Conservation (phyloP, 139 green algal species). For the Chlamydomonas incerta region DNA sequence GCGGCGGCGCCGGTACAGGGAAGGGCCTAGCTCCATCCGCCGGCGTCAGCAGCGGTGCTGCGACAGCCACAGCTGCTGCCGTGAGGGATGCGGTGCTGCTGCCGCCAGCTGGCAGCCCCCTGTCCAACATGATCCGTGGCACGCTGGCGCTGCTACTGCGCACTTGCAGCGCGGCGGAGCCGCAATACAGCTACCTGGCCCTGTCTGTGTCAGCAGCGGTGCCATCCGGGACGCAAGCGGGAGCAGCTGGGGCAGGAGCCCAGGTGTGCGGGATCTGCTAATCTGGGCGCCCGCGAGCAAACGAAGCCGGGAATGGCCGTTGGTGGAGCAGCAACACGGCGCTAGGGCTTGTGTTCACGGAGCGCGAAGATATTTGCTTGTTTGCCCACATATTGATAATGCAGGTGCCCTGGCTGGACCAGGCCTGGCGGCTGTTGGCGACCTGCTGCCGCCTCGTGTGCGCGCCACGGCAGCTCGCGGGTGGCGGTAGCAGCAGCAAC, state of each 20-base stretch:
- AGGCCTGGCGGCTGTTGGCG: constrained; percentile 48
- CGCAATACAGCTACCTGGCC: constrained; percentile 37
- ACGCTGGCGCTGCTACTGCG: constrained; percentile 66
- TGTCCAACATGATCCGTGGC: constrained; percentile 37
- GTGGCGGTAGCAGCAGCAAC: not conserved
- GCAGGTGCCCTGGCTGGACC: constrained; percentile 38
- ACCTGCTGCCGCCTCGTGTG: constrained; percentile 49
- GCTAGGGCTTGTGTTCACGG: too few species aligned
- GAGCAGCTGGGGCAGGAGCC: not conserved
- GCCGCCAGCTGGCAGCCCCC: not conserved
- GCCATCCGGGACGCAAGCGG: not conserved
- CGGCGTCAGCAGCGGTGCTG: not conserved
- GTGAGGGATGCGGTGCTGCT: constrained; percentile 7
- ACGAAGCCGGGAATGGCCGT: too few species aligned
- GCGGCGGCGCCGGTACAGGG: not conserved
- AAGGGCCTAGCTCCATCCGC: too few species aligned
- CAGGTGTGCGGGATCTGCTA: constrained; percentile 18
- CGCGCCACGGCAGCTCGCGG: not conserved
- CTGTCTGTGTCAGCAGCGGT: not conserved
- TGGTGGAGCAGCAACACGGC: too few species aligned
- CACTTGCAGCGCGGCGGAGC: constrained; percentile 27
- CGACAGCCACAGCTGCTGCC: not conserved
- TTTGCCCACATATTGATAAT: too few species aligned
- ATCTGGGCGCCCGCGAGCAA: too few species aligned
- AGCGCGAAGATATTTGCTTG: too few species aligned